Evolutionary conservation across 805 yeast genomes (phyloP).

Genomic region (Saccharomycopsis sp.): DNA sequence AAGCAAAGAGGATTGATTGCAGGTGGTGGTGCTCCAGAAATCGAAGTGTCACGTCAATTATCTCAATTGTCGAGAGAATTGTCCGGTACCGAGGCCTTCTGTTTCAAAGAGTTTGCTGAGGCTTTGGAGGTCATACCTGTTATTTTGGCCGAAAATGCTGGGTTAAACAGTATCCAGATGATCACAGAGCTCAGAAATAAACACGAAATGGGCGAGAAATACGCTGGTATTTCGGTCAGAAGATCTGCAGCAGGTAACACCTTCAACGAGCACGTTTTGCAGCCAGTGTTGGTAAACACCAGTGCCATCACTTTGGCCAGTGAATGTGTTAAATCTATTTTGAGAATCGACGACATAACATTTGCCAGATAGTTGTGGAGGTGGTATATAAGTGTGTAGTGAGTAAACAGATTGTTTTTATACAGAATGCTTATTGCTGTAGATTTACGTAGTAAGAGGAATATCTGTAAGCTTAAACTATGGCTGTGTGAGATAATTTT

Average conservation of each 20-base stretch:
- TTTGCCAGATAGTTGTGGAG: constrained; percentile 81
- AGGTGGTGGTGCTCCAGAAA: constrained; percentile 98
- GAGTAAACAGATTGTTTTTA: no score
- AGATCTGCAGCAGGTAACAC: constrained; percentile 91
- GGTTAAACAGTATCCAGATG: constrained; percentile 82
- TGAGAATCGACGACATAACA: constrained; percentile 95
- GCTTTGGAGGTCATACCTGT: constrained; percentile 92
- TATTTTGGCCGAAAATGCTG: constrained; percentile 92
- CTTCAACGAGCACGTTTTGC: constrained; percentile 88
- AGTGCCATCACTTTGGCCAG: constrained; percentile 93
- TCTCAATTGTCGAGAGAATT: constrained; percentile 63
- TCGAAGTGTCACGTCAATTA: constrained; percentile 74
- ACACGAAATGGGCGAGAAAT: constrained; percentile 84
- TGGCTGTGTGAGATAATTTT: no score
- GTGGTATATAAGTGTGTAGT: constrained; percentile 9
- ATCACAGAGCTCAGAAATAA: constrained; percentile 87
- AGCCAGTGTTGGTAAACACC: constrained; percentile 91
- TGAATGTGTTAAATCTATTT: constrained; percentile 91
- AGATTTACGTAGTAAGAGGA: no score
- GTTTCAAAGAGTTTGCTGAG: constrained; percentile 86
- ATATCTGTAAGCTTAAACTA: no score
- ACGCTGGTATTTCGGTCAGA: constrained; percentile 95
- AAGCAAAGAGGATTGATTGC: constrained; percentile 83
- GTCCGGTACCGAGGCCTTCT: constrained; percentile 83
- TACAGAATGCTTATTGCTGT: no score